phyloP scores from a whole-genome alignment of 148 eudicot genomes.

The Rhododendron mucronatum region DNA sequence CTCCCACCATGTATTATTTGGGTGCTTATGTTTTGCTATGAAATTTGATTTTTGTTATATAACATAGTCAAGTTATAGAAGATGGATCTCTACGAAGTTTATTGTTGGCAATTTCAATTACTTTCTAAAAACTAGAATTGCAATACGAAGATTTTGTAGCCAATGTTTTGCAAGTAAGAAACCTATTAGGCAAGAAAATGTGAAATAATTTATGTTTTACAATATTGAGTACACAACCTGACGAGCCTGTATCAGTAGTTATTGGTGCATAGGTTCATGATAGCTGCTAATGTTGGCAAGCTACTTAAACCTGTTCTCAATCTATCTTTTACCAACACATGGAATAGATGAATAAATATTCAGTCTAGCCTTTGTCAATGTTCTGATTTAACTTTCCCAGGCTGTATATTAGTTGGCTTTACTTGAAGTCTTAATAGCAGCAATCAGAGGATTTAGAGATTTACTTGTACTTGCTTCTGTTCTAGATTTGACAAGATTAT shows the following conservation, averaged over 20 bases:
- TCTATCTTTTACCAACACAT: not conserved
- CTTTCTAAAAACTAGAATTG: not conserved
- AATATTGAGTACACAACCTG: not conserved
- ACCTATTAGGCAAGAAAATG: not conserved
- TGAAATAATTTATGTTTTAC: not conserved
- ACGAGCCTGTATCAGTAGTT: not conserved
- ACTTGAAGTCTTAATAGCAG: not conserved
- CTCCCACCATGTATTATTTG: constrained; percentile 36
- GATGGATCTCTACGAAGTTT: not conserved
- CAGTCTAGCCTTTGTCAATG: not conserved
- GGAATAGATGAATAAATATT: not conserved
- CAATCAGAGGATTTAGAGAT: not conserved
- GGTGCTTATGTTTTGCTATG: not conserved
- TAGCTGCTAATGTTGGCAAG: not conserved
- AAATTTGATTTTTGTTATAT: not conserved
- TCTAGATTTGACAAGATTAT: constrained; percentile 69
- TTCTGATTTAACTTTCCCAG: not conserved
- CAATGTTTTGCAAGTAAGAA: not conserved
- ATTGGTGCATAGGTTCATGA: not conserved
- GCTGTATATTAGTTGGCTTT: not conserved
- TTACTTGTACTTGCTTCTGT: not conserved
- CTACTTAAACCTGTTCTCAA: not conserved
- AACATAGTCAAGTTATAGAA: not conserved
- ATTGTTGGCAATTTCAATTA: not conserved
- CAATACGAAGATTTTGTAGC: not conserved